A percentile compares a stretch with the other conserved stretches of the same genome.
phyloP scores from a whole-genome alignment of 371 early-diverging fungal genomes.

The Mortierella sp. region DNA sequence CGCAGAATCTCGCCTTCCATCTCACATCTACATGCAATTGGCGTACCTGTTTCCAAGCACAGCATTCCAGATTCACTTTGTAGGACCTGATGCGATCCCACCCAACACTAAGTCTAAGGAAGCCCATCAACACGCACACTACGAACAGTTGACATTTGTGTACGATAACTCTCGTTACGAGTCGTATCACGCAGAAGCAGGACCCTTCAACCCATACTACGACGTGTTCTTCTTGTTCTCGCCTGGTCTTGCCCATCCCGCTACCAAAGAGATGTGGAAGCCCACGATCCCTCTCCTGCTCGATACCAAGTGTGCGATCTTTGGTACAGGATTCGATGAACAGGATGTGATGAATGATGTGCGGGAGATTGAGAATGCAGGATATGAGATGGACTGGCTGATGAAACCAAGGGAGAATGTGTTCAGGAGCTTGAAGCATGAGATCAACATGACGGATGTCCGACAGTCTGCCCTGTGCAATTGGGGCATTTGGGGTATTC shows the following conservation, averaged over 20 bases:
- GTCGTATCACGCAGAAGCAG: slow-evolving; percentile 53
- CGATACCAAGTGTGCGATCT: slow-evolving; percentile 85
- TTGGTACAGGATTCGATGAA: slow-evolving; percentile 82
- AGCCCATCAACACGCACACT: slow-evolving; percentile 44
- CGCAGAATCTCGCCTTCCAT: slow-evolving; percentile 83
- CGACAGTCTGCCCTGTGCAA: slow-evolving; percentile 80
- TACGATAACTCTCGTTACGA: slow-evolving; percentile 52
- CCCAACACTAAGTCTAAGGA: slow-evolving; percentile 54
- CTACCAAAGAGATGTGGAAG: slow-evolving; percentile 76
- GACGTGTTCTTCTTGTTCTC: slow-evolving; percentile 87
- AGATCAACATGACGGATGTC: slow-evolving; percentile 79
- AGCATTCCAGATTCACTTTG: slow-evolving; percentile 82
- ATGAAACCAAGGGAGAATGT: slow-evolving; percentile 76
- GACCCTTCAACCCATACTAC: slow-evolving; percentile 82
- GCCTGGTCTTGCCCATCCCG: slow-evolving; percentile 79
- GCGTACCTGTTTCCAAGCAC: slow-evolving; percentile 81
- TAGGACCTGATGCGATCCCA: slow-evolving; percentile 84
- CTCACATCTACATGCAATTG: slow-evolving; percentile 81
- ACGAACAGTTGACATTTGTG: slow-evolving; percentile 46
- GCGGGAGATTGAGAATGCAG: slow-evolving; percentile 50
- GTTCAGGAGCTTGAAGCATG: slow-evolving; percentile 80
- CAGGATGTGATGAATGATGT: slow-evolving; percentile 74
- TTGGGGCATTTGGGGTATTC: slow-evolving; percentile 86
- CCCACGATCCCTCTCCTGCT: slow-evolving; percentile 74
- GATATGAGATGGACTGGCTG: slow-evolving; percentile 79